phyloP scores from a whole-genome alignment of 176 grass and related monocot species.

The Avena eriantha region DNA sequence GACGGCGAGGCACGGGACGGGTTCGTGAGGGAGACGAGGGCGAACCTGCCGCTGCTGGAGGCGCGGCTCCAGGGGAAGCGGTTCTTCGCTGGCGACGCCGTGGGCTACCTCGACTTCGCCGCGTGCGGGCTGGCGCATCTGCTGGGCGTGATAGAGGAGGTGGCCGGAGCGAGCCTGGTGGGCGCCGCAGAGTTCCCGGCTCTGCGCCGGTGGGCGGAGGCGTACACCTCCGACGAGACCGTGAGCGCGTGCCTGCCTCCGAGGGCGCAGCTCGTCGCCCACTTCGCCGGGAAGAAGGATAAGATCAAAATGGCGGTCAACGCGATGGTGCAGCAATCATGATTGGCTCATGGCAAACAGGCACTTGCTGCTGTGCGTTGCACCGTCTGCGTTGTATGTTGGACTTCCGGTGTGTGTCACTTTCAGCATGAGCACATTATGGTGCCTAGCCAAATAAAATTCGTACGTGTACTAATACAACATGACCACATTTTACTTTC shows the following conservation, averaged over 20 bases:
- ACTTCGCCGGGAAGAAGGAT: conserved; percentile 31
- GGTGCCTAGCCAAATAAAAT: no score
- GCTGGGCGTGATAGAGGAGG: neutral
- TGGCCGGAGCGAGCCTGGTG: neutral
- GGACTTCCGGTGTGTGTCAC: no score
- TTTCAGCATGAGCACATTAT: no score
- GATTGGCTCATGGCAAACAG: no score
- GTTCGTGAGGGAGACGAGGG: neutral
- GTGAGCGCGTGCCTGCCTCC: neutral
- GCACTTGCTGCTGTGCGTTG: no score
- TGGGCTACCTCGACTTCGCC: conserved; percentile 6
- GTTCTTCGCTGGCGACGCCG: conserved; percentile 23
- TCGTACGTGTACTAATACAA: no score
- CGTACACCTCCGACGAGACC: neutral
- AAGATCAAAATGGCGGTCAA: neutral
- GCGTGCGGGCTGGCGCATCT: neutral
- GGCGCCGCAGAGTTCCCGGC: neutral
- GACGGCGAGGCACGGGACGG: neutral
- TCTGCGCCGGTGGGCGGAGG: neutral
- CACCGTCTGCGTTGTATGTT: no score
- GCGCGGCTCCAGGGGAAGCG: neutral
- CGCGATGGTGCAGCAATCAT: neutral
- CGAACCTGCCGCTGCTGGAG: neutral
- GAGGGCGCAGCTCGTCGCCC: neutral
- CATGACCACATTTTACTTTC: no score